Evolutionary conservation across 2,329 filamentous ascomycete species (phyloP), one percentile per base, ranked within the genome.

Genomic region (Colletotrichum magnum): DNA sequence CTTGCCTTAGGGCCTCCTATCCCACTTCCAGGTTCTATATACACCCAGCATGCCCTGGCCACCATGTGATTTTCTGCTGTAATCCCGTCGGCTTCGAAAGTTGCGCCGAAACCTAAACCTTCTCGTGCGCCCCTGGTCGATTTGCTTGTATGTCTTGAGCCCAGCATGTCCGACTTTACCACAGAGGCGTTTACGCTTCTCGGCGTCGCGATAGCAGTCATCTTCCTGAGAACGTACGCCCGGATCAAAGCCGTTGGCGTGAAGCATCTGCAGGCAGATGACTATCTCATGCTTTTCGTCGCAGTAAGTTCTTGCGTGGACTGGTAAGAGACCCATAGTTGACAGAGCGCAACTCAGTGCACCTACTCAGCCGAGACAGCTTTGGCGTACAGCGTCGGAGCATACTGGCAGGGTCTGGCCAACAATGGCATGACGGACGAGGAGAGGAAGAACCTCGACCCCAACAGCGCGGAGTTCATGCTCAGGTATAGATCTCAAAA

Each of bases 381-480:
- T 0, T 71, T 77, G 13, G 77, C 75, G 0, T 76, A 78, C 41
- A 73, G 65, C 6, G 84, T 87, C 26, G 83, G 82, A 3, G 82
- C 78, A 61, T 71, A 71, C 18, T 63, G 56, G 67, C 77, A 80
- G 52, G 87, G 87, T 0, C 78, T 89, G 2, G 86, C 88, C 24
- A 89, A 90, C 71, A 88, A 88, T 72, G 78, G 82, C 66, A 89
- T 90, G 86, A 86, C 87, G 2, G 78, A 84, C 10, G 82, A 81
- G 28, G 75, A 88, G 70, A 83, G 89, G 13, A 76, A 72, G 6
- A 76, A 78, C 0, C 77, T 90, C 13, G 78, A 80, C 2, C 80
- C 84, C 0, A 68, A 78, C 12, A 83, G 82, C 13, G 74, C 79
- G 15, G 86, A 89, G 74, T 88, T 84, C 72, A 74, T 75, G 2